Evolutionary conservation across 257 asterid species (phyloP).

Genomic region (Nicotiana undulata): DNA sequence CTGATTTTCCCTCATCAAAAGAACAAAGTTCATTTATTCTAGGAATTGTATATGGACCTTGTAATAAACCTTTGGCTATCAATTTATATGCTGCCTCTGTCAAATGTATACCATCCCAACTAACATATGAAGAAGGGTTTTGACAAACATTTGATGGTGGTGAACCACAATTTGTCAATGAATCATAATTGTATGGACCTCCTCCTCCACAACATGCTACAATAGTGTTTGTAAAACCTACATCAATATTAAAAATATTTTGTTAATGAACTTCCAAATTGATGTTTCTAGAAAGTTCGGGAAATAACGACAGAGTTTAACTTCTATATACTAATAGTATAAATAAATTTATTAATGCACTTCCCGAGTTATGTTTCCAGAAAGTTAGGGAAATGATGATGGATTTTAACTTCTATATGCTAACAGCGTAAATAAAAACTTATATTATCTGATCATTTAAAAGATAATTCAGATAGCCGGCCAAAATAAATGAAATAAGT

Average conservation of each 20-base stretch:
- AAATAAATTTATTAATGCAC: not conserved
- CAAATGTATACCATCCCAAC: constrained; percentile 40
- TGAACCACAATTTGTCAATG: constrained; percentile 10
- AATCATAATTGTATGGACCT: constrained; percentile 26
- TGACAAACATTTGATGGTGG: constrained; percentile 12
- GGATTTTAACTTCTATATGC: not conserved
- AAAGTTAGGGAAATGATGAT: not conserved
- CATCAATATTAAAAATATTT: not conserved
- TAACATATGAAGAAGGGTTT: constrained; percentile 26
- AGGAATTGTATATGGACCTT: constrained; percentile 24
- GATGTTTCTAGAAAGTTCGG: not conserved
- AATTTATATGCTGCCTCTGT: constrained; percentile 36
- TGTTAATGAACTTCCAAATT: not conserved
- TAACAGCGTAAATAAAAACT: too few relatives aligned
- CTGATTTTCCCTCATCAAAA: not conserved
- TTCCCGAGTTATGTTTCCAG: not conserved
- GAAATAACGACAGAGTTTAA: not conserved
- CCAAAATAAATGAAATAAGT: too few relatives aligned
- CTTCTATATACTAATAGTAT: not conserved
- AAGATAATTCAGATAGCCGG: too few relatives aligned
- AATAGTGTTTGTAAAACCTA: constrained; percentile 22
- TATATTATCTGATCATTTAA: not conserved
- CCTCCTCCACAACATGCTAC: constrained; percentile 39
- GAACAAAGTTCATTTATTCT: not conserved
- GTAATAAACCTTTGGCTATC: constrained; percentile 19